Percentiles rank a stretch among this genome's conserved stretches.
Conservation (phyloP, 805 yeast species). For the Candida fluviatilis region DNA sequence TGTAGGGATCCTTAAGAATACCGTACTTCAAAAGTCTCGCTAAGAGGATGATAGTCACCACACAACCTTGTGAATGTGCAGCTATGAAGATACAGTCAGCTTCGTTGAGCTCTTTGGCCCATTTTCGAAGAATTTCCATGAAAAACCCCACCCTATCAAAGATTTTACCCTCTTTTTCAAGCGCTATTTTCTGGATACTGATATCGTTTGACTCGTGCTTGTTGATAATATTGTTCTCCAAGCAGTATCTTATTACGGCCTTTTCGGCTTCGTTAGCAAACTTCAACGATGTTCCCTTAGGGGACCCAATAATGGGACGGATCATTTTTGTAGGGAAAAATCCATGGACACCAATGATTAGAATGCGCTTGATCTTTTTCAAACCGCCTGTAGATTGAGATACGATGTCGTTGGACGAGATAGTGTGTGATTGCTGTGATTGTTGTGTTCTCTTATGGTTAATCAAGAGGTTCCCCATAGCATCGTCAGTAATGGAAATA, state of each 20-base stretch:
- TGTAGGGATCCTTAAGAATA: slow-evolving; percentile 33
- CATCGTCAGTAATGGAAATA: slow-evolving; percentile 37
- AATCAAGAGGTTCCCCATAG: slow-evolving; percentile 37
- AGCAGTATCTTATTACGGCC: slow-evolving; percentile 61
- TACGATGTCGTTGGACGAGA: slow-evolving; percentile 13
- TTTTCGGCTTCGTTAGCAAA: slow-evolving; percentile 89
- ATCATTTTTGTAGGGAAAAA: slow-evolving; percentile 87
- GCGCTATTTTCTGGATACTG: slow-evolving; percentile 81
- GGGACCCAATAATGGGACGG: slow-evolving; percentile 87
- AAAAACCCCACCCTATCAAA: slow-evolving; percentile 82
- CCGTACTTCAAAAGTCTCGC: slow-evolving; percentile 65
- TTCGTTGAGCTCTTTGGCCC: slow-evolving; percentile 51
- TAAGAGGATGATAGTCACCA: slow-evolving; percentile 78
- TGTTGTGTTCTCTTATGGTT: slow-evolving; percentile 18
- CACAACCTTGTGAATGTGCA: slow-evolving; percentile 94
- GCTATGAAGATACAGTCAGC: slow-evolving; percentile 92
- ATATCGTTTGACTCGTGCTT: slow-evolving; percentile 28
- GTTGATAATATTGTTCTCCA: slow-evolving; percentile 35
- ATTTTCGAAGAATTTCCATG: slow-evolving; percentile 63
- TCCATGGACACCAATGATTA: slow-evolving; percentile 93
- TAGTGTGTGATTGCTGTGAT: slow-evolving; percentile 6
- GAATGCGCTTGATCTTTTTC: slow-evolving; percentile 48
- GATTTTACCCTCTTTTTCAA: slow-evolving; percentile 91
- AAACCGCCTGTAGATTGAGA: slow-evolving; percentile 26
- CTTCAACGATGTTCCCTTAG: slow-evolving; percentile 90